phyloP scores from a whole-genome alignment of 495 filamentous ascomycete genomes.

The Annulohypoxylon bovei region DNA sequence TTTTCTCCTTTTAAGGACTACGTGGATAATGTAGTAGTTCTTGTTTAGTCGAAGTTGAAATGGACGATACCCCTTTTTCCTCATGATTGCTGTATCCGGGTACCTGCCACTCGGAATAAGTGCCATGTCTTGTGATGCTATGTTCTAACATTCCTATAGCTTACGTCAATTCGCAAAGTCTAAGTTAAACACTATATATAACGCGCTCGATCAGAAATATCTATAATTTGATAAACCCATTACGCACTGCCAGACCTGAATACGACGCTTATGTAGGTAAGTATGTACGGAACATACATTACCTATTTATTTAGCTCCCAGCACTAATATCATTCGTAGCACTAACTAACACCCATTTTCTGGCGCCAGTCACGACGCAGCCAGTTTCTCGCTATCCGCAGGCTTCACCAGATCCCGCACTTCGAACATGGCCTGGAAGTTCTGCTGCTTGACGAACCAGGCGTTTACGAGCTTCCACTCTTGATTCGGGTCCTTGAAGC shows the following conservation, averaged over 20 bases:
- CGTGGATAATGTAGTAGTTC: conserved; percentile 29
- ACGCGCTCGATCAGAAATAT: not conserved
- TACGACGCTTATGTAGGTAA: not conserved
- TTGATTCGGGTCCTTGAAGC: conserved; percentile 64
- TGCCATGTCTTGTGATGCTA: not conserved
- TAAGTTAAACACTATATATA: not conserved
- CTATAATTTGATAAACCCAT: conserved; percentile 11
- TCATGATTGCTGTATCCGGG: too few relatives aligned
- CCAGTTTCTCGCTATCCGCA: conserved; percentile 8
- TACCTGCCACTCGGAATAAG: not conserved
- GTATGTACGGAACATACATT: conserved; percentile 20
- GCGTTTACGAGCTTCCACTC: conserved; percentile 76
- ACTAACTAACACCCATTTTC: not conserved
- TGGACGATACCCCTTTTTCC: conserved; percentile 49
- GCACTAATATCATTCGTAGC: too few relatives aligned
- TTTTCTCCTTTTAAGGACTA: conserved; percentile 14
- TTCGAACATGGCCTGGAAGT: conserved; percentile 68
- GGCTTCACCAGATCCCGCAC: conserved; percentile 58
- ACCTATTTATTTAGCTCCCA: too few relatives aligned
- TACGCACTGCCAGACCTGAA: not conserved
- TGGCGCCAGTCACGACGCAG: not conserved
- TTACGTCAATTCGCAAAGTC: not conserved
- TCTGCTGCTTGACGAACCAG: conserved; percentile 77
- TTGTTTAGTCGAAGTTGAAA: conserved; percentile 44
- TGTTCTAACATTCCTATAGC: not conserved